phyloP scores from a whole-genome alignment of 257 asterid genomes.

The Scutellaria galericulata region DNA sequence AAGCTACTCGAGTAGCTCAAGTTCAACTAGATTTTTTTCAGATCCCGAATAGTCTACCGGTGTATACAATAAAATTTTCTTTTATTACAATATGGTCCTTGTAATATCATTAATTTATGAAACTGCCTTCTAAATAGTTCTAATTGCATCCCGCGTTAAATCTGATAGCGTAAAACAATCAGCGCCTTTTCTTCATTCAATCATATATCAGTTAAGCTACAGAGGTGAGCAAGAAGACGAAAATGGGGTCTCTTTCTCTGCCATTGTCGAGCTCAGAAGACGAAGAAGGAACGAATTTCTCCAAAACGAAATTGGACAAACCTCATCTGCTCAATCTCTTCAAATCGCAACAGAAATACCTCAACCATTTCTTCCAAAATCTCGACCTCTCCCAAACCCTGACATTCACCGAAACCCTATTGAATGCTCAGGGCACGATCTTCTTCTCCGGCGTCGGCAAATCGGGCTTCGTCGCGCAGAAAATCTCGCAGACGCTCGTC shows the following conservation, averaged over 20 bases:
- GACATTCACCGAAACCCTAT: constrained; percentile 74
- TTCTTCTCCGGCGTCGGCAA: constrained; percentile 96
- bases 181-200: constrained; percentile 8
- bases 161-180: background rate
- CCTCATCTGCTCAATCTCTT: constrained; percentile 69
- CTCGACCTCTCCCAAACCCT: constrained; percentile 85
- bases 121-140: too few relatives aligned
- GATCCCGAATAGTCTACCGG: too few relatives aligned
- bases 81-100: too few relatives aligned
- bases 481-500: constrained; percentile 83
- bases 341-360: constrained; percentile 84
- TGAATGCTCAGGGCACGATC: constrained; percentile 69
- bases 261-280: constrained; percentile 29
- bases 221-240: constrained; percentile 16
- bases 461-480: constrained; percentile 92
- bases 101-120: too few relatives aligned
- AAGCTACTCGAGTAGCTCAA: too few relatives aligned
- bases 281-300: constrained; percentile 30
- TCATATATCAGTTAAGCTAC: constrained; percentile 12
- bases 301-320: constrained; percentile 47
- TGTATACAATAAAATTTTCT: too few relatives aligned
- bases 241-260: constrained; percentile 56
- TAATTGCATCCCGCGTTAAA: too few relatives aligned
- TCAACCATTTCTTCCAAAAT: constrained; percentile 90
- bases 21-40: too few relatives aligned